Percentiles rank a stretch among this genome's conserved stretches.
Conservation (phyloP, 2,329 filamentous ascomycete species). For the Cytospora paraplurivora region DNA sequence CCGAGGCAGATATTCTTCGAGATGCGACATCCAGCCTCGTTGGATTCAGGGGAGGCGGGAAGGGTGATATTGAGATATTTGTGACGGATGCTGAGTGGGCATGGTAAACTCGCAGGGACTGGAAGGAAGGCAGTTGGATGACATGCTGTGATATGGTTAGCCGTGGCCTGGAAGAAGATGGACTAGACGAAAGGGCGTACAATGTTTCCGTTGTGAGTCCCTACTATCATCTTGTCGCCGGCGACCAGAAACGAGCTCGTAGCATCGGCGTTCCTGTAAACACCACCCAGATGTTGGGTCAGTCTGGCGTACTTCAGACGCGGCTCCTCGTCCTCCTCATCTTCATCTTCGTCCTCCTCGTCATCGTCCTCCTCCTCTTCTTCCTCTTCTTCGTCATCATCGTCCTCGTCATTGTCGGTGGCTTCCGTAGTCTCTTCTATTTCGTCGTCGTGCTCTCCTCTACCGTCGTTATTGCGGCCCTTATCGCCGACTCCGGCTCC, state of each 20-base stretch:
- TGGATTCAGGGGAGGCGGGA: slow-evolving; percentile 59
- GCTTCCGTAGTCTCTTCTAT: not conserved
- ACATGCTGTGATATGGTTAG: slow-evolving; percentile 66
- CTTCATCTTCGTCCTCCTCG: slow-evolving; percentile 69
- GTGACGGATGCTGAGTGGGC: slow-evolving; percentile 93
- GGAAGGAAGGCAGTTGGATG: slow-evolving; percentile 78
- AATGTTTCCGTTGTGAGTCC: slow-evolving; percentile 95
- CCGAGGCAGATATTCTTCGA: slow-evolving; percentile 41
- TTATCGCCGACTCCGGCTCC: not conserved
- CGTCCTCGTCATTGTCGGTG: slow-evolving; percentile 37
- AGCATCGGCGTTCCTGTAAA: slow-evolving; percentile 94
- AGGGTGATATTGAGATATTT: slow-evolving; percentile 85
- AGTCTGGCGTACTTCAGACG: slow-evolving; percentile 89
- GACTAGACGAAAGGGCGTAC: slow-evolving; percentile 54
- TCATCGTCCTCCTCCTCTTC: slow-evolving; percentile 54
- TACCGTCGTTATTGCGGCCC: not conserved
- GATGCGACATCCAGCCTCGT: slow-evolving; percentile 45
- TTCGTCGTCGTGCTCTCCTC: not conserved
- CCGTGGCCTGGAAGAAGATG: slow-evolving; percentile 15
- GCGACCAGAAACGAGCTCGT: slow-evolving; percentile 88
- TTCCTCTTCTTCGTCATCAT: slow-evolving; percentile 48
- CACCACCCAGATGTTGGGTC: slow-evolving; percentile 74
- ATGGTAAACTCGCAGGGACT: slow-evolving; percentile 82
- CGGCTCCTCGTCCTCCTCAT: slow-evolving; percentile 91
- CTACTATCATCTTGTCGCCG: slow-evolving; percentile 96